Conservation (phyloP, 371 early-diverging fungal genomes). For the Massospora cicadina region DNA sequence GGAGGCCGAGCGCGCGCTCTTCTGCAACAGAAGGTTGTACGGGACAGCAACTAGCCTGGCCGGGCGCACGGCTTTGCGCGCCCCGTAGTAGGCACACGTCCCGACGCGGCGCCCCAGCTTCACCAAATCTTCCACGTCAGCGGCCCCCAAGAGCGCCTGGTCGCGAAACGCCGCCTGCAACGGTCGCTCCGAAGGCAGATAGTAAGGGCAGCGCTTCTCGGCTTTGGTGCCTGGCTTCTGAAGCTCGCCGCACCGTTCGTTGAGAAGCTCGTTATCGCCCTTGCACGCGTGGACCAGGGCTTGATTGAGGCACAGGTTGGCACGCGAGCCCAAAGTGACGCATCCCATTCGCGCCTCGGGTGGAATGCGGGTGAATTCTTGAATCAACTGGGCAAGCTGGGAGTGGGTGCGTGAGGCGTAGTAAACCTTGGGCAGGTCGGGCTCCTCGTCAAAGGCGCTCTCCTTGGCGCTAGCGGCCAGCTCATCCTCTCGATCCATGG, state of each 20-base stretch:
- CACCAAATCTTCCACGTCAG: slow-evolving; percentile 78
- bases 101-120: slow-evolving; percentile 29
- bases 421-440: slow-evolving; percentile 39
- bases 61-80: slow-evolving; percentile 34
- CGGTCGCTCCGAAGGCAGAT: slow-evolving; percentile 25
- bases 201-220: slow-evolving; percentile 27
- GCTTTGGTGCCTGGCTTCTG: slow-evolving; percentile 14
- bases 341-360: slow-evolving; percentile 67
- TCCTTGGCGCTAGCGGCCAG: neutral
- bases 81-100: slow-evolving; percentile 85
- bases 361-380: slow-evolving; percentile 65
- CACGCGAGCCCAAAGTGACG: slow-evolving; percentile 72
- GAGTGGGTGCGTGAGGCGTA: slow-evolving; percentile 86
- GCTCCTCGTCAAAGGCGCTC: slow-evolving; percentile 22
- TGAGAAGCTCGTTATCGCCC: slow-evolving; percentile 30
- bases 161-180: slow-evolving; percentile 33
- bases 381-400: slow-evolving; percentile 80
- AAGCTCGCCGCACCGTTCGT: slow-evolving; percentile 60
- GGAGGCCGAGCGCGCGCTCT: slow-evolving; percentile 50
- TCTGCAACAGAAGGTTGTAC: slow-evolving; percentile 64
- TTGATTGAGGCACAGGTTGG: slow-evolving; percentile 64
- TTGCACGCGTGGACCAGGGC: slow-evolving; percentile 25
- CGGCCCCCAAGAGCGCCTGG: slow-evolving; percentile 20
- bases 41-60: slow-evolving; percentile 70
- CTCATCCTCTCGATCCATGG: slow-evolving; percentile 11